Evolutionary conservation across 257 asterid species (phyloP).

Genomic region (Lycium barbarum): DNA sequence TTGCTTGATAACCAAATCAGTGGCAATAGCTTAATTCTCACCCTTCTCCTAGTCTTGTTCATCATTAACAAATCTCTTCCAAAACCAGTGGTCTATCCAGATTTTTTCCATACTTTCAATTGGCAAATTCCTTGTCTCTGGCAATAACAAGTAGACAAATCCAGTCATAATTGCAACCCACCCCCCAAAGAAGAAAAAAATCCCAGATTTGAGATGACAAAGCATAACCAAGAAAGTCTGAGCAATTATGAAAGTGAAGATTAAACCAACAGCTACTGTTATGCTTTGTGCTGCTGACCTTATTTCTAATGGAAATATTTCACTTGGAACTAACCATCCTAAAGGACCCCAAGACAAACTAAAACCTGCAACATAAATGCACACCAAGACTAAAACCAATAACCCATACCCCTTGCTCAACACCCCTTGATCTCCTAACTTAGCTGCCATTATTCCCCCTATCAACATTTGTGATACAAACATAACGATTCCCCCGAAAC

Average conservation of each 20-base stretch:
- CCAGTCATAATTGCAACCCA: constrained; percentile 59
- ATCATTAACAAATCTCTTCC: constrained; percentile 40
- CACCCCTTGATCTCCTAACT: constrained; percentile 50
- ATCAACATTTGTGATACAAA: constrained; percentile 37
- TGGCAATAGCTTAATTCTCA: background rate
- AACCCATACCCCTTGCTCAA: constrained; percentile 37
- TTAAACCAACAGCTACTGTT: constrained; percentile 42
- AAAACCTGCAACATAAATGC: constrained; percentile 52
- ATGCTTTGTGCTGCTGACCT: constrained; percentile 65
- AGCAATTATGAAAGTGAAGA: constrained; percentile 50
- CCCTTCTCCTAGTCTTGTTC: constrained; percentile 6
- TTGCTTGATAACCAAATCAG: background rate
- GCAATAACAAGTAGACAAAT: constrained; percentile 44
- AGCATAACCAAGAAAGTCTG: constrained; percentile 57
- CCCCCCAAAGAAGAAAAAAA: constrained; percentile 59
- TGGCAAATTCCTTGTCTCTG: constrained; percentile 59
- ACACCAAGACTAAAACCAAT: constrained; percentile 38
- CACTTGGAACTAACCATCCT: constrained; percentile 60
- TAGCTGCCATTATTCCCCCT: constrained; percentile 47
- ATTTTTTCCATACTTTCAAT: constrained; percentile 53
- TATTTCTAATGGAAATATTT: constrained; percentile 58
- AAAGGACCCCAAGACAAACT: constrained; percentile 65
- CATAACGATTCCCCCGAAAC: constrained; percentile 49
- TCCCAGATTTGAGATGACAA: constrained; percentile 55
- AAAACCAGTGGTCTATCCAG: constrained; percentile 58